Base-by-base conservation (phyloP, 1,284 basidiomycete species). In the Ganoderma lucidum region DNA sequence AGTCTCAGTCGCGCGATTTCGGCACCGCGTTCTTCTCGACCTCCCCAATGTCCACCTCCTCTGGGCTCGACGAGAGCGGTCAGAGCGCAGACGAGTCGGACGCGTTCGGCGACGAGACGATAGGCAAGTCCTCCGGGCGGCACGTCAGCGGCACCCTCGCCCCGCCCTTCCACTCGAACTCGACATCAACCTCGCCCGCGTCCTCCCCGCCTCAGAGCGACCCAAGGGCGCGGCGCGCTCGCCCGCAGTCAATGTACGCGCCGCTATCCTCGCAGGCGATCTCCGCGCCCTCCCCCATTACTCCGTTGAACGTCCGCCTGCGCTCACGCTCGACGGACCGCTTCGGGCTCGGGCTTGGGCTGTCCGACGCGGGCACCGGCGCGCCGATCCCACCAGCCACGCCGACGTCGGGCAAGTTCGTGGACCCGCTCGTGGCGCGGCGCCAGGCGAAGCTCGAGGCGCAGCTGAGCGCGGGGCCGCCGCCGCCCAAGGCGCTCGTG, bases 381-480 rank as follows among this genome's bases (percentile, higher is more conserved):
- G 71, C 71, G 23, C 71, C 76, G 10, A 72, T 75, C 60, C 71
- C 70, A 30, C 75, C 77, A 14, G 64, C 70, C 23, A 76, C 75
- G 37, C 73, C 77, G 6, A 70, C 74, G 53, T 76, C 80, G 51
- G 74, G 74, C 35, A 87, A 83, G 75, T 94, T 94, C 76, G 88
- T 94, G 12, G 93, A 94, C 76, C 93, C 93, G 62, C 80, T 94
- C 59, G 80, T 91, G 59, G 76, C 91, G 76, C 84, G 93, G 72
- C 87, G 84, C 71, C 91, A 93, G 80, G 87, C 87, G 77, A 83
- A 81, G 48, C 45, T 48, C 75, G 82, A 86, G 68, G 82, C 81
- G 67, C 82, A 76, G 66, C 77, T 76, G 62, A 86, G 82, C 75
- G 80, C 83, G 48, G 82, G 80, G 2, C 80, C 78, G 12, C 68